Percentiles rank a stretch among this genome's conserved stretches.
These are phyloP conservation scores for Penicillium roqueforti DNA, from an alignment of 495 filamentous ascomycete species.

Conservation along the genomic window DNA sequence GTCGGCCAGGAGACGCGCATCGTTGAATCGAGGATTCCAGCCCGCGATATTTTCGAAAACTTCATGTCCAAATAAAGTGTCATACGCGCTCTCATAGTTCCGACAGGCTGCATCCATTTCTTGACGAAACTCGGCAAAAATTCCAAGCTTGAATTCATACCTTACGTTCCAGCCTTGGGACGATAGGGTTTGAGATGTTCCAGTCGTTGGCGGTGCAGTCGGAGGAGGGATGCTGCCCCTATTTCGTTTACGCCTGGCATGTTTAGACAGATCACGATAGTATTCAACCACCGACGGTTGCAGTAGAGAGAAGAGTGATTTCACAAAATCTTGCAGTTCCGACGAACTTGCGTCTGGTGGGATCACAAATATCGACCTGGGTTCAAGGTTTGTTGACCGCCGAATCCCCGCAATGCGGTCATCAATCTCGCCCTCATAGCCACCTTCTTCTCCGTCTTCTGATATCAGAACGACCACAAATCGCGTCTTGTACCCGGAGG, in stretches of 20 bases:
- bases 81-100: slow-evolving; percentile 81
- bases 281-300: slow-evolving; percentile 69
- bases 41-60: slow-evolving; percentile 81
- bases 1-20: slow-evolving; percentile 77
- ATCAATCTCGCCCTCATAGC: slow-evolving; percentile 58
- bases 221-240: slow-evolving; percentile 71
- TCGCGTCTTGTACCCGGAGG: slow-evolving; percentile 67
- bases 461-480: slow-evolving; percentile 74
- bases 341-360: slow-evolving; percentile 58
- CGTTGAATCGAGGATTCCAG: slow-evolving; percentile 83
- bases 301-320: slow-evolving; percentile 54
- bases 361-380: slow-evolving; percentile 74
- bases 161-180: slow-evolving; percentile 83
- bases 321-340: slow-evolving; percentile 60
- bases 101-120: slow-evolving; percentile 82
- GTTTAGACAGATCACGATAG: slow-evolving; percentile 86
- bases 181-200: slow-evolving; percentile 79
- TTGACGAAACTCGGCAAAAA: slow-evolving; percentile 85
- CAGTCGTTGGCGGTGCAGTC: slow-evolving; percentile 75
- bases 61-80: slow-evolving; percentile 71
- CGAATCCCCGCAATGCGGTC: slow-evolving; percentile 74
- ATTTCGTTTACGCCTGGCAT: slow-evolving; percentile 76
- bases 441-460: slow-evolving; percentile 56
- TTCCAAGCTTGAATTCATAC: slow-evolving; percentile 87
- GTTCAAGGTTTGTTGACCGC: slow-evolving; percentile 71